Evolutionary conservation across 2,329 filamentous ascomycete genomes (phyloP).

Genomic region (Penicillium sp.): DNA sequence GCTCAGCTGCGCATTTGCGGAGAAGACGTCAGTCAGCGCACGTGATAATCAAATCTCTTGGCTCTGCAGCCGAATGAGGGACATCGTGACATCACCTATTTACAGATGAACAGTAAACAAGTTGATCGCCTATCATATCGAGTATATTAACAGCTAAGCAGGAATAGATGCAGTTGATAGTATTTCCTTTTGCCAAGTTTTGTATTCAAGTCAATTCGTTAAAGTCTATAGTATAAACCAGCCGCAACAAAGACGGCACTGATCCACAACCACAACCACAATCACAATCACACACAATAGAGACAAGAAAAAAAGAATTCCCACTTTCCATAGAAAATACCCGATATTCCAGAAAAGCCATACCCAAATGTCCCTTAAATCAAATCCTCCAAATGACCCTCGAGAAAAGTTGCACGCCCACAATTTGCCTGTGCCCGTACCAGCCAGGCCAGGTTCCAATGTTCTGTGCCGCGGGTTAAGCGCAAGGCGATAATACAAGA

Average conservation of each 20-base stretch:
- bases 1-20: not conserved
- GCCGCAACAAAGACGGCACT: conserved; percentile 16
- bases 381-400: not conserved
- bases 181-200: conserved; percentile 12
- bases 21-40: conserved; percentile 20
- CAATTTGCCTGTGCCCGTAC: conserved; percentile 26
- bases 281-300: conserved; percentile 4
- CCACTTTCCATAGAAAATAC: conserved; percentile 26
- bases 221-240: conserved; percentile 29
- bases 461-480: conserved; percentile 13
- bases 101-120: not conserved
- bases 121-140: not conserved
- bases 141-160: not conserved
- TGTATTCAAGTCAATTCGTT: conserved; percentile 29
- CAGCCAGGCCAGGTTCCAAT: conserved; percentile 28
- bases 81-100: not conserved
- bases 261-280: not conserved
- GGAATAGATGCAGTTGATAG: not conserved
- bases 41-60: conserved; percentile 15
- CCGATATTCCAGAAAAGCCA: conserved; percentile 28
- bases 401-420: conserved; percentile 16
- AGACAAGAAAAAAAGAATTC: conserved; percentile 5
- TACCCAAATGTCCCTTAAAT: conserved; percentile 12
- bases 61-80: not conserved
- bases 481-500: conserved; percentile 26